Evolutionary conservation across 305 asterid species (phyloP).

Genomic region (Ilex paraguariensis): DNA sequence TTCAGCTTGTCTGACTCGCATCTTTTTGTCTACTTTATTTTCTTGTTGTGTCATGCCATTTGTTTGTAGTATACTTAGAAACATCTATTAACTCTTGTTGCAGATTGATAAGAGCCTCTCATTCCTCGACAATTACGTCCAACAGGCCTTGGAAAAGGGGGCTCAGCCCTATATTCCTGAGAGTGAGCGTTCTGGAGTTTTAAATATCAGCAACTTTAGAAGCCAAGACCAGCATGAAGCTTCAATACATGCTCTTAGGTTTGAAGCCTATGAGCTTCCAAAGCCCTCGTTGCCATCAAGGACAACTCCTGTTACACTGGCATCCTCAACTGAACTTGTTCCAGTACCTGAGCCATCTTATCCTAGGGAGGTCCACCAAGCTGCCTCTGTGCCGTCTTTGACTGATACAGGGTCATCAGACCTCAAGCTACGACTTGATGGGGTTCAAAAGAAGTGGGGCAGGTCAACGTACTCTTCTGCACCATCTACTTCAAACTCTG

Average conservation of each 20-base stretch:
- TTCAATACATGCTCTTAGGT: constrained; percentile 67
- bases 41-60: not conserved
- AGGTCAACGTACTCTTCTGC: constrained; percentile 50
- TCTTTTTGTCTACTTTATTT: not conserved
- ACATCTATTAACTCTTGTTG: constrained; percentile 4
- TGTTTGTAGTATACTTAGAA: constrained; percentile 2
- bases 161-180: constrained; percentile 82
- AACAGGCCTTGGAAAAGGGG: constrained; percentile 75
- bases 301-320: constrained; percentile 32
- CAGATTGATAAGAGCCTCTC: constrained; percentile 83
- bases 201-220: constrained; percentile 47
- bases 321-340: constrained; percentile 68
- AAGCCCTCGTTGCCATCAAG: constrained; percentile 53
- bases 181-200: constrained; percentile 58
- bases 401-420: constrained; percentile 53
- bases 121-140: constrained; percentile 68
- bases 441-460: constrained; percentile 97
- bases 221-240: constrained; percentile 67
- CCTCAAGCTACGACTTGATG: constrained; percentile 83
- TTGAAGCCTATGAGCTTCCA: constrained; percentile 93
- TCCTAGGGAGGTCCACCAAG: constrained; percentile 38
- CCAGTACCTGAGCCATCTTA: constrained; percentile 67
- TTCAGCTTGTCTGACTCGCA: too few species aligned
- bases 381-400: constrained; percentile 35
- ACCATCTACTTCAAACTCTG: constrained; percentile 49